phyloP scores from a whole-genome alignment of 2,329 filamentous ascomycete genomes.

The Pseudopyrenochaeta lycopersici region DNA sequence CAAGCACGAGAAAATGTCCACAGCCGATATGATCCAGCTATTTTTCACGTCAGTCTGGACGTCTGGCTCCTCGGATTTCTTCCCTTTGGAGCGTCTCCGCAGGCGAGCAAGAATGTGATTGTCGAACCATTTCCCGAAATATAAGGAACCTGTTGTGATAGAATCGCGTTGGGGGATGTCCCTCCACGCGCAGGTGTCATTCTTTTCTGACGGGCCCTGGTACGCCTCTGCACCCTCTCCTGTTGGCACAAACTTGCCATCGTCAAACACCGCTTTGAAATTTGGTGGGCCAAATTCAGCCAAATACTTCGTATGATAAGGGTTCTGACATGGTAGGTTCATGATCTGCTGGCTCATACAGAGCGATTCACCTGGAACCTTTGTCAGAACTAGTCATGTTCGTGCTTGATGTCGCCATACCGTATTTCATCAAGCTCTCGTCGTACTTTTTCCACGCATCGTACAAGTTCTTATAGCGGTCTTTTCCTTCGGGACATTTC shows the following conservation, averaged over 20 bases:
- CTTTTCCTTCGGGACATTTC: neutral
- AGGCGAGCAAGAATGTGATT: slow-evolving; percentile 5
- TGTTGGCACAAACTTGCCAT: slow-evolving; percentile 12
- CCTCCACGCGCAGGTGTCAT: slow-evolving; percentile 12
- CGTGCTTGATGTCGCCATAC: neutral
- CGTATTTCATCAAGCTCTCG: slow-evolving; percentile 1
- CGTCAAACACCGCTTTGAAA: slow-evolving; percentile 4
- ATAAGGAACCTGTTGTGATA: neutral
- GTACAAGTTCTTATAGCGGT: neutral
- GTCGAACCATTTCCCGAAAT: slow-evolving; percentile 8
- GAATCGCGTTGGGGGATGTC: slow-evolving; percentile 1
- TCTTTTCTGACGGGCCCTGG: neutral
- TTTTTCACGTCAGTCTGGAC: neutral
- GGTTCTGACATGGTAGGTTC: slow-evolving; percentile 11
- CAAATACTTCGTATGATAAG: slow-evolving; percentile 4
- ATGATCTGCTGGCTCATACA: slow-evolving; percentile 14
- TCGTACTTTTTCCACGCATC: slow-evolving; percentile 9
- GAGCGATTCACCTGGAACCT: slow-evolving; percentile 7
- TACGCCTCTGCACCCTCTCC: slow-evolving; percentile 8
- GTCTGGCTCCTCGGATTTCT: neutral
- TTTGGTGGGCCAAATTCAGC: neutral
- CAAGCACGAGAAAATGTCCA: neutral
- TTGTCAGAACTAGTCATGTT: neutral
- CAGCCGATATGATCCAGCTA: neutral
- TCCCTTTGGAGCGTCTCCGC: neutral